phyloP scores from a whole-genome alignment of 257 asterid genomes.

The Solanum medicagineum region DNA sequence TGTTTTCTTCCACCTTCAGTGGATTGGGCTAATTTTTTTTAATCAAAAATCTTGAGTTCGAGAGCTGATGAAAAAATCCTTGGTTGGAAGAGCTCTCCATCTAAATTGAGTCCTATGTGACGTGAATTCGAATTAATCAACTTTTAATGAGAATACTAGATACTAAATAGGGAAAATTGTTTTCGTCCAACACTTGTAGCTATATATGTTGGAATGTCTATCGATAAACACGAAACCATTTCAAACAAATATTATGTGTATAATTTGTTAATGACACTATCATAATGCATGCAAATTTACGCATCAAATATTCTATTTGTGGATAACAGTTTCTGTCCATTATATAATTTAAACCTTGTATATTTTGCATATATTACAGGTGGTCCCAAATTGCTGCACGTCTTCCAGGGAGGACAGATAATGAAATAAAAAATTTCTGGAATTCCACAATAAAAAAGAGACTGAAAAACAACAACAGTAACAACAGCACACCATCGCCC shows the following conservation, averaged over 20 bases:
- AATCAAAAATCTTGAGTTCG: too few relatives aligned
- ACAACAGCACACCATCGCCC: conserved; percentile 24
- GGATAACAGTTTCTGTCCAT: background rate
- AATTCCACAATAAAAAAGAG: conserved; percentile 81
- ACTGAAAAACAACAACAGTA: conserved; percentile 29
- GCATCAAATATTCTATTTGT: background rate
- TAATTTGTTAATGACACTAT: background rate
- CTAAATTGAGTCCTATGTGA: too few relatives aligned
- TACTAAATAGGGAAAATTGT: too few relatives aligned
- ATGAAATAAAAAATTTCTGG: conserved; percentile 90
- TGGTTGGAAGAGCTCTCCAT: too few relatives aligned
- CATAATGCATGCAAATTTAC: background rate
- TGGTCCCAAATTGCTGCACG: conserved; percentile 98
- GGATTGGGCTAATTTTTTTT: too few relatives aligned
- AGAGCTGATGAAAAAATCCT: too few relatives aligned
- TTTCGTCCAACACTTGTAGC: background rate
- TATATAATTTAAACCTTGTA: background rate
- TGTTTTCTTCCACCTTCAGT: background rate
- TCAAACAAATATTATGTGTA: background rate
- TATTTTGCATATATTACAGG: conserved; percentile 19
- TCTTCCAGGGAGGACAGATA: conserved; percentile 86
- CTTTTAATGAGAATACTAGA: too few relatives aligned
- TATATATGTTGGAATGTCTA: background rate
- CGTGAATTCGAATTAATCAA: too few relatives aligned
- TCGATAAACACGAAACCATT: background rate